These are phyloP conservation scores for Candida peoriensis DNA, from an alignment of 805 yeast genomes.

Conservation along the genomic window DNA sequence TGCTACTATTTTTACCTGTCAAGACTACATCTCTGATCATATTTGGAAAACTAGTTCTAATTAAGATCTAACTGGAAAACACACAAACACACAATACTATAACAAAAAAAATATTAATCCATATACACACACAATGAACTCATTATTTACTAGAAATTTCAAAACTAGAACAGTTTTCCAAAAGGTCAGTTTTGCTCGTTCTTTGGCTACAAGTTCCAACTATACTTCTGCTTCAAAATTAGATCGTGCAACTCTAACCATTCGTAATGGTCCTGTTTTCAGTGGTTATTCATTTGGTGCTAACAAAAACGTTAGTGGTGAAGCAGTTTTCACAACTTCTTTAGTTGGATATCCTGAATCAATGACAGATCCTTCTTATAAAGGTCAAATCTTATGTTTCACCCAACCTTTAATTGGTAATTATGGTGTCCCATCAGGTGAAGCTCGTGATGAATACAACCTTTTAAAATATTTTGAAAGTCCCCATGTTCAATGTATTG, in stretches of 20 bases:
- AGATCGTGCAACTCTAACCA: constrained; percentile 84
- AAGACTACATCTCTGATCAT: constrained; percentile 47
- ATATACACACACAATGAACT: constrained; percentile 12
- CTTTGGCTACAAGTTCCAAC: constrained; percentile 21
- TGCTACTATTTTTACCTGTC: constrained; percentile 32
- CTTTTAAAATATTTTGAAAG: constrained; percentile 88
- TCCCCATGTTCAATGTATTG: constrained; percentile 88
- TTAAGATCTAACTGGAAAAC: constrained; percentile 16
- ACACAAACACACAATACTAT: constrained; percentile 4
- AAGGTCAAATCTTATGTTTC: constrained; percentile 93
- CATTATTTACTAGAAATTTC: constrained; percentile 23
- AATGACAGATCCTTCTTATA: constrained; percentile 97
- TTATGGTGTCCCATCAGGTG: constrained; percentile 93
- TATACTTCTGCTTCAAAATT: constrained; percentile 29
- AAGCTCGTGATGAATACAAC: constrained; percentile 76
- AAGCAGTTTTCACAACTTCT: constrained; percentile 96
- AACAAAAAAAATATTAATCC: constrained; percentile 12
- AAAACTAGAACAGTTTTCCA: constrained; percentile 21
- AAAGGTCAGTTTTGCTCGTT: constrained; percentile 22
- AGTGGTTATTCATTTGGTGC: constrained; percentile 96
- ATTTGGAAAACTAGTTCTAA: constrained; percentile 46
- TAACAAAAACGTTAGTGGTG: constrained; percentile 87
- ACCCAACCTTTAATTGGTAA: constrained; percentile 98
- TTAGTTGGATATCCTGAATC: constrained; percentile 98
- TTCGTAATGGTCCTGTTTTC: constrained; percentile 90